Evolutionary conservation across 2,329 filamentous ascomycete species (phyloP).

Genomic region (Zymoseptoria passerinii): DNA sequence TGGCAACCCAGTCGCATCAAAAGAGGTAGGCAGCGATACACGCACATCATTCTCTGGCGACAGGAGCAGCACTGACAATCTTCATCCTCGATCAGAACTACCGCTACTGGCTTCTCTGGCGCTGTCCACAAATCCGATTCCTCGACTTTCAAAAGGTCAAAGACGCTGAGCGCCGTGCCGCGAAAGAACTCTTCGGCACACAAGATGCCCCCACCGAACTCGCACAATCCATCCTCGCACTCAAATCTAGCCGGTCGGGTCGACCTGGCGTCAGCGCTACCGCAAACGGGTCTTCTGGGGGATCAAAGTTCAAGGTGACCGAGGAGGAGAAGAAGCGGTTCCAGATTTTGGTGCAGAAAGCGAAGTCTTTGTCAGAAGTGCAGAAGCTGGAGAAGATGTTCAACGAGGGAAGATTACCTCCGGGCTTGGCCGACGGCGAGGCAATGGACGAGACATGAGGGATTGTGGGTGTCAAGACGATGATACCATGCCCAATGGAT

Average conservation of each 20-base stretch:
- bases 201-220: conserved; percentile 62
- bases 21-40: conserved; percentile 62
- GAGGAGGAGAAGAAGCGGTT: conserved; percentile 80
- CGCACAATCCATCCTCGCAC: conserved; percentile 74
- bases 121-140: conserved; percentile 75
- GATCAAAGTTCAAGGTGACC: conserved; percentile 50
- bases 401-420: conserved; percentile 75
- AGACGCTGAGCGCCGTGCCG: conserved; percentile 68
- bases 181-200: conserved; percentile 76
- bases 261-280: conserved; percentile 46
- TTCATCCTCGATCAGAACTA: conserved; percentile 58
- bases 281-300: conserved; percentile 37
- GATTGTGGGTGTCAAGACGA: neutral
- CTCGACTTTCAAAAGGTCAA: conserved; percentile 90
- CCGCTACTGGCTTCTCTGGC: conserved; percentile 84
- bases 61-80: conserved; percentile 5
- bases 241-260: conserved; percentile 56
- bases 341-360: conserved; percentile 78
- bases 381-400: conserved; percentile 83
- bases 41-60: neutral
- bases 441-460: conserved; percentile 30
- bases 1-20: conserved; percentile 85
- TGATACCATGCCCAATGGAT: neutral
- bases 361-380: conserved; percentile 84
- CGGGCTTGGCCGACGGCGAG: conserved; percentile 22